Conservation (phyloP, 805 yeast species). For the Hanseniaspora thailandica region DNA sequence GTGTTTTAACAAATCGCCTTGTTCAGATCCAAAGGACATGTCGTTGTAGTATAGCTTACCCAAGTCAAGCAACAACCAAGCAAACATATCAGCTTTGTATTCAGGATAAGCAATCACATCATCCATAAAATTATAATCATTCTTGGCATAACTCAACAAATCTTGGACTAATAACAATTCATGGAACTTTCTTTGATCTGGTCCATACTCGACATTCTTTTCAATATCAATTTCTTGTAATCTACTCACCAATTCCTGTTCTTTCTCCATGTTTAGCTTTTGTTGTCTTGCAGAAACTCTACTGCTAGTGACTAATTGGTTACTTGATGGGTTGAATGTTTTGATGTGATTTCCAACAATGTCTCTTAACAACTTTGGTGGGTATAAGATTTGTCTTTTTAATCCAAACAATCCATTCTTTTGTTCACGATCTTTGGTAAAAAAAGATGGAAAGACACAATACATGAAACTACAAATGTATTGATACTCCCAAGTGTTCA, state of each 20-base stretch:
- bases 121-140: neutral
- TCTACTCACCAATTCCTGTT: neutral
- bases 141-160: neutral
- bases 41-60: conserved; percentile 9
- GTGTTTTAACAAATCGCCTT: conserved; percentile 8
- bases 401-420: conserved; percentile 5
- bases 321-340: neutral
- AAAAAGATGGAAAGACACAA: conserved; percentile 26
- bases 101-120: conserved; percentile 11
- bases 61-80: conserved; percentile 12
- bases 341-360: neutral
- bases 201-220: conserved; percentile 6
- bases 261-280: conserved; percentile 1
- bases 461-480: conserved; percentile 28
- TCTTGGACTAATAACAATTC: conserved; percentile 13
- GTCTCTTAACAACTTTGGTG: conserved; percentile 9
- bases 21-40: conserved; percentile 3
- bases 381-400: neutral
- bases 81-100: conserved; percentile 10
- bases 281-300: conserved; percentile 11
- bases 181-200: conserved; percentile 11
- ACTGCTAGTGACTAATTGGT: neutral
- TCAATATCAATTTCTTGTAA: conserved; percentile 7
- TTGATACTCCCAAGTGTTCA: conserved; percentile 26
- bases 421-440: conserved; percentile 15